Percentiles rank a stretch among this genome's conserved stretches.
Conservation (phyloP, 345 rosid genomes). For the Rhodamnia argentea region DNA sequence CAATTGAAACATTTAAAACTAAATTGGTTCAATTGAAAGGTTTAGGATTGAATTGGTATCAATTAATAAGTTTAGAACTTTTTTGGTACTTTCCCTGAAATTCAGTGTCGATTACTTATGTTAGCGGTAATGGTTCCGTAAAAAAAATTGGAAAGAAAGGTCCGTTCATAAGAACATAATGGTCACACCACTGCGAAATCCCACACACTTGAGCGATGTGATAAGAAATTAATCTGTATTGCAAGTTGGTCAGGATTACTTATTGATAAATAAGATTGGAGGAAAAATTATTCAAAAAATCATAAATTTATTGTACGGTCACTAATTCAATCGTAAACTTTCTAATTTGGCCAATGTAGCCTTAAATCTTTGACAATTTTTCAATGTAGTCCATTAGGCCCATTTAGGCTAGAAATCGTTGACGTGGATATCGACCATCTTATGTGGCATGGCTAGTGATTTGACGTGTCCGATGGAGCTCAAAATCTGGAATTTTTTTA, state of each 20-base stretch:
- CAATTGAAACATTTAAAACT: too few relatives aligned
- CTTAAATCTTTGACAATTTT: not conserved
- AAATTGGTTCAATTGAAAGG: too few relatives aligned
- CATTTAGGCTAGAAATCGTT: too few relatives aligned
- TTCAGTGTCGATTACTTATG: not conserved
- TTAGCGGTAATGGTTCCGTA: not conserved
- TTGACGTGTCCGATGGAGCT: rapidly evolving
- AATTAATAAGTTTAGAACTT: too few relatives aligned
- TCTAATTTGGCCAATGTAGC: not conserved
- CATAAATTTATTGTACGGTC: too few relatives aligned
- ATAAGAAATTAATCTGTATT: not conserved
- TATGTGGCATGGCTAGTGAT: not conserved
- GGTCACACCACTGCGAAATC: not conserved
- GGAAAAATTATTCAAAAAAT: too few relatives aligned
- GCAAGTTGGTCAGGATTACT: not conserved
- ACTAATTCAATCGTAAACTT: too few relatives aligned
- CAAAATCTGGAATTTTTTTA: not conserved
- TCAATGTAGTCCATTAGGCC: not conserved
- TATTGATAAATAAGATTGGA: not conserved
- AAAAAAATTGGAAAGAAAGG: not conserved
- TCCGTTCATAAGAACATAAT: not conserved
- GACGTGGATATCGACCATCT: too few relatives aligned
- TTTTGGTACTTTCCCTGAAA: not conserved
- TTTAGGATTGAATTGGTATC: too few relatives aligned
- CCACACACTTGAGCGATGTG: not conserved